These are phyloP conservation scores for Haplosporangium gracile DNA, from an alignment of 192 early-diverging fungal species.

Conservation along the genomic window DNA sequence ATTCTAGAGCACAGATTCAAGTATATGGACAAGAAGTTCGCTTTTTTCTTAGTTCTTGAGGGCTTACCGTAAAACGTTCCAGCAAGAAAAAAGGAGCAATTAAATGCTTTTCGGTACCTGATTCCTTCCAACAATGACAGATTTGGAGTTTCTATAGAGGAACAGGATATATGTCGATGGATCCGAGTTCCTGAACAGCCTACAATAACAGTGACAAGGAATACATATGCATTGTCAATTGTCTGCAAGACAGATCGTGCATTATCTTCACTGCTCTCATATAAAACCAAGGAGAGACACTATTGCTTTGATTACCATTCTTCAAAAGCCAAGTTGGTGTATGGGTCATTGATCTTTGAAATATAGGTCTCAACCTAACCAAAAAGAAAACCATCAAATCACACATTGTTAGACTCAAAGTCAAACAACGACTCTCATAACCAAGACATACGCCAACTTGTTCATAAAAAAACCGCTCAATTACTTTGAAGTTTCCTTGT, in stretches of 20 bases:
- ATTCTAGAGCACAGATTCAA: conserved; percentile 70
- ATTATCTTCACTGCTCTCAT: not conserved
- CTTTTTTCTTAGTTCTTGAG: too few species aligned
- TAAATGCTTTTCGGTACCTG: conserved; percentile 63
- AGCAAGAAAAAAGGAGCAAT: not conserved
- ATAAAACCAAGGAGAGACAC: not conserved
- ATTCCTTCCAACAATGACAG: conserved; percentile 96
- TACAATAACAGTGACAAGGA: conserved; percentile 29
- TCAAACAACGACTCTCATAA: not conserved
- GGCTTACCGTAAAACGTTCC: not conserved
- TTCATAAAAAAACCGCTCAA: not conserved
- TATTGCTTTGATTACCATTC: conserved; percentile 68
- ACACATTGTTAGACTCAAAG: not conserved
- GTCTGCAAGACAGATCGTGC: not conserved
- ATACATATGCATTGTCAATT: not conserved
- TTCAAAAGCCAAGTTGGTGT: conserved; percentile 88
- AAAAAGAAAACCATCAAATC: not conserved
- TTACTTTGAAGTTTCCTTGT: conserved; percentile 35
- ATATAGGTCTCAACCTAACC: conserved; percentile 67
- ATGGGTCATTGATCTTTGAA: conserved; percentile 79
- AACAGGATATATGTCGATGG: conserved; percentile 77
- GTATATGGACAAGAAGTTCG: not conserved
- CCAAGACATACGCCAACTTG: not conserved
- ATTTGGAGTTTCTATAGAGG: conserved; percentile 89
- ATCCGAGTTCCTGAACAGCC: conserved; percentile 84